These are phyloP conservation scores for Tinospora cordifolia DNA, from an alignment of 164 flowering plant species.

Conservation along the genomic window DNA sequence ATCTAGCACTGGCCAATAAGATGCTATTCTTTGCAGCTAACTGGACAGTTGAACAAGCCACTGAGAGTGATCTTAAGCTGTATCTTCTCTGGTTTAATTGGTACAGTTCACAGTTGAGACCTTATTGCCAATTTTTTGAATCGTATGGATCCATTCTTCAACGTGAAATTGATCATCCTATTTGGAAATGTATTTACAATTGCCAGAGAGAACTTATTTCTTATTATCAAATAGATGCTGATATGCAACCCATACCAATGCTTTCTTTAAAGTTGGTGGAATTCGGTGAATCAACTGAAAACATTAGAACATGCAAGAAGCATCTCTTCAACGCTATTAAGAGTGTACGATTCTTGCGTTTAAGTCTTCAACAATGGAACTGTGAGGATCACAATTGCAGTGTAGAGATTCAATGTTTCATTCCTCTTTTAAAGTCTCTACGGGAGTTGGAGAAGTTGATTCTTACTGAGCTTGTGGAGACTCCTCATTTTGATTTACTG, in stretches of 20 bases:
- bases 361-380: conserved; percentile 60
- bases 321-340: conserved; percentile 44
- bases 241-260: conserved; percentile 36
- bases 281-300: conserved; percentile 20
- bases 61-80: conserved; percentile 47
- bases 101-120: conserved; percentile 39
- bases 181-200: conserved; percentile 45
- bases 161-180: conserved; percentile 46
- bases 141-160: conserved; percentile 30
- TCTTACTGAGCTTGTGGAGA: conserved; percentile 42
- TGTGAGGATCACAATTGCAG: conserved; percentile 17
- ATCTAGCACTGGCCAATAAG: conserved; percentile 27
- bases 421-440: conserved; percentile 38
- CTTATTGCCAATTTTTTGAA: conserved; percentile 36
- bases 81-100: conserved; percentile 58
- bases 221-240: conserved; percentile 16
- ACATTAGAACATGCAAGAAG: conserved; percentile 8
- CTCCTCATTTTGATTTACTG: conserved; percentile 41
- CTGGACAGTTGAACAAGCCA: conserved; percentile 83
- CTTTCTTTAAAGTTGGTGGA: conserved; percentile 51
- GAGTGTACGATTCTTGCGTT: conserved; percentile 37
- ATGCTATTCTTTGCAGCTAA: conserved; percentile 69
- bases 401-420: conserved; percentile 17
- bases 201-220: conserved; percentile 35
- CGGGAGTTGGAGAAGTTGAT: conserved; percentile 48